Evolutionary conservation across 2,329 filamentous ascomycete species (phyloP).

Genomic region (Claviceps sp.): DNA sequence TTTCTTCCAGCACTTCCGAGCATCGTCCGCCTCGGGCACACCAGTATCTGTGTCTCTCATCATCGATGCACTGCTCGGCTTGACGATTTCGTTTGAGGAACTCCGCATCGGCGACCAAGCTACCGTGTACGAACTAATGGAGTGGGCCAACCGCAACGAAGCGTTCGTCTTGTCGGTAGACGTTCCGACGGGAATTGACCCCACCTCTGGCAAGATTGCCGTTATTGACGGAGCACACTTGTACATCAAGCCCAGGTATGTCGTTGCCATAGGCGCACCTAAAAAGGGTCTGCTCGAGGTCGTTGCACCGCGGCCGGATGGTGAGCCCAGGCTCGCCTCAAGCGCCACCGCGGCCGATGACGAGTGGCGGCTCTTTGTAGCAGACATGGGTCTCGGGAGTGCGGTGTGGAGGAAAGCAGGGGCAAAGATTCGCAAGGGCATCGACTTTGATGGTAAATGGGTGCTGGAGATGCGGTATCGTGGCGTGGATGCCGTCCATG

Average conservation of each 20-base stretch:
- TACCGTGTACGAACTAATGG: conserved; percentile 76
- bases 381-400: conserved; percentile 73
- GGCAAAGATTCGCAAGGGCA: conserved; percentile 65
- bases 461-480: conserved; percentile 55
- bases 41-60: conserved; percentile 60
- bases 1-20: conserved; percentile 46
- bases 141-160: conserved; percentile 84
- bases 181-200: conserved; percentile 78
- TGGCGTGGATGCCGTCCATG: conserved; percentile 18
- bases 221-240: conserved; percentile 63
- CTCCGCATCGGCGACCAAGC: conserved; percentile 70
- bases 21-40: conserved; percentile 23
- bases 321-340: conserved; percentile 16
- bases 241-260: conserved; percentile 67
- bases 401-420: conserved; percentile 77
- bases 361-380: conserved; percentile 69
- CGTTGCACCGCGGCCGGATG: conserved; percentile 39
- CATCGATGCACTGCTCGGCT: conserved; percentile 76
- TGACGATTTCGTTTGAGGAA: conserved; percentile 81
- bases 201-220: conserved; percentile 54
- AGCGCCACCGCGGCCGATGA: conserved; percentile 29
- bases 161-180: conserved; percentile 78
- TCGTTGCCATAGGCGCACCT: conserved; percentile 76
- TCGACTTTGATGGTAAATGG: conserved; percentile 84
- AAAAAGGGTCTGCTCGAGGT: conserved; percentile 74